Conservation (phyloP, 164 flowering plant genomes). For the Amborella trichopoda region DNA sequence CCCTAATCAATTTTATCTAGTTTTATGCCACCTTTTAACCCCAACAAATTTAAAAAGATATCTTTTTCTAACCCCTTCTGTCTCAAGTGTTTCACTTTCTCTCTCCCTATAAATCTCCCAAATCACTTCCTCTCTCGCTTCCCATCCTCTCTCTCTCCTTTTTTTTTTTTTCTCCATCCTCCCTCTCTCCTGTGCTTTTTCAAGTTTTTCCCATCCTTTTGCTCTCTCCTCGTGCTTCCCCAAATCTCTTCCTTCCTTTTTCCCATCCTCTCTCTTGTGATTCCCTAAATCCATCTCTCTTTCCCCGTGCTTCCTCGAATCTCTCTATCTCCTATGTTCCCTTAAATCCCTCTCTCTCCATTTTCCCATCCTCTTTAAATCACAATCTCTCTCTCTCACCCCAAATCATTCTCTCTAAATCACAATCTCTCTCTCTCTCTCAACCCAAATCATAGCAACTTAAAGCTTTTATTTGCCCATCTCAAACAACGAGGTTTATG, state of each 20-base stretch:
- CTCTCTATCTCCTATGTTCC: neutral
- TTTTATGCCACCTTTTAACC: too few species aligned
- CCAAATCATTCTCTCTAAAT: too few species aligned
- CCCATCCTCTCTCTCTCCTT: conserved; percentile 2
- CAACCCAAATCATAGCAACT: too few species aligned
- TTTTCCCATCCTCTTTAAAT: neutral
- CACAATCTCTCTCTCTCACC: neutral
- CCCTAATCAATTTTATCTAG: too few species aligned
- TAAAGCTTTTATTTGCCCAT: too few species aligned
- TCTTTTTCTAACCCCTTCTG: too few species aligned
- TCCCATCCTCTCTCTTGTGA: neutral
- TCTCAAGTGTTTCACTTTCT: too few species aligned
- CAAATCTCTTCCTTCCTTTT: neutral
- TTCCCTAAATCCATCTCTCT: neutral
- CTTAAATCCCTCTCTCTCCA: neutral
- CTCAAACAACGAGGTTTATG: too few species aligned
- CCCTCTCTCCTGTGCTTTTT: conserved; percentile 1
- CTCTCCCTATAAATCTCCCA: too few species aligned
- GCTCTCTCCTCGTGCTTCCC: neutral
- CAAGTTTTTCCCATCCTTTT: neutral
- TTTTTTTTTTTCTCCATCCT: neutral
- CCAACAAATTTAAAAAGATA: too few species aligned
- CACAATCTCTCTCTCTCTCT: conserved; percentile 2
- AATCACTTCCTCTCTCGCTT: too few species aligned
- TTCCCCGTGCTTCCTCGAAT: neutral